Base-by-base conservation (phyloP, 768 basidiomycete species). In the Podaxis rugospora region DNA sequence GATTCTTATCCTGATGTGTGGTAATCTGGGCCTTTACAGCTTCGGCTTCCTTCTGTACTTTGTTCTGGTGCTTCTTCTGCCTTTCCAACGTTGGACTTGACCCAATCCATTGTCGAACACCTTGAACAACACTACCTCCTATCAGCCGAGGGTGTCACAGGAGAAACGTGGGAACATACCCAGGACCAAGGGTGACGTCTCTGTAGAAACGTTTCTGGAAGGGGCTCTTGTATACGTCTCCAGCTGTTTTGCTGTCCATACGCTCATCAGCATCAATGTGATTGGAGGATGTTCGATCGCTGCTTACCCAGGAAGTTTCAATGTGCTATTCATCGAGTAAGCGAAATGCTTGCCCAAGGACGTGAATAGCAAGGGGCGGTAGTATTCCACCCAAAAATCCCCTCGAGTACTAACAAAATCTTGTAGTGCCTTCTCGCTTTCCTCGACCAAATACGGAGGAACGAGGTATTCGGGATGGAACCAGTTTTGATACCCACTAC, bases 381-480 rank as follows among this genome's bases (percentile, higher is more conserved):
- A 96, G 74, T 95, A 95, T 70, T 93, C 91, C 1, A 87, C 81
- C 93, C 92, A 95, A 68, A 89, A 94, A 63, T 93, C 92, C 21
- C 84, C 85, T 59, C 78, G 80, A 11, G 72, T 73, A 40, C 78
- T 78, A 25, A 86, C 83, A 67, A 90, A 89, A 13, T 82, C 76
- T 18, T 79, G 68, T 46, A 97, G 76, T 9, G 84, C 82, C 6
- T 77, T 69, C 55, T 84, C 80, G 66, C 89, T 92, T 57, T 88
- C 86, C 5, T 83, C 82, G 1, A 88, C 67, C 18, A 79, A 75
- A 68, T 91, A 93, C n/a, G 85, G 78, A 0, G 84, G 84, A 58
- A 83, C 76, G 44, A 96, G 80, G 65, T 92, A 76, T 56, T 83
- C 78, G n/a, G 84, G 78, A 47, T 87, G 78, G 73, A 84, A 98